Evolutionary conservation across 176 grass and related monocot genomes (phyloP), one percentile per base, ranked within the genome.

Genomic region (Lolium multiflorum): DNA sequence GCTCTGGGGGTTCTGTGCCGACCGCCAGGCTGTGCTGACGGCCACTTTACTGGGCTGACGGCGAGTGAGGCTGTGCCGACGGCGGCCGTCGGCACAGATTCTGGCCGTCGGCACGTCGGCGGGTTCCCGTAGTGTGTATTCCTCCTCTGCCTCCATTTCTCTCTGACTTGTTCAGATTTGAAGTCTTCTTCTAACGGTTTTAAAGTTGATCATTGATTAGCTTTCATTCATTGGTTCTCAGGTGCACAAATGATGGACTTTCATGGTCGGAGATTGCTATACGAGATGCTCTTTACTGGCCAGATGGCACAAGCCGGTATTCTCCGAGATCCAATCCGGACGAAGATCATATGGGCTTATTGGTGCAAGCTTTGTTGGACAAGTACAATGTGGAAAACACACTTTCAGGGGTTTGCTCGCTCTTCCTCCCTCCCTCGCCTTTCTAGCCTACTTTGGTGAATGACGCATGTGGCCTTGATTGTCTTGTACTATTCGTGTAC

Each of bases 331-430:
- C 68, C 38, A 71, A 44, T 44, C 18, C 17, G 10, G 68, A 71
- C 18, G 18, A 71, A 71, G 68, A 71, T 44, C 38, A 71, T 46
- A 46, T 71, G 68, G 68, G 38, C 9, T 9, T 71, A 44, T 12
- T 71, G 68, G 18, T 71, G 6, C 3, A 71, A 46, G 68, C 68
- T 71, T 44, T 71, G 68, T 21, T 71, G 68, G 68, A 71, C 68
- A 44, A 71, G 68, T 44, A 71, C 68, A 71, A 46, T 8, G 68
- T 44, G 68, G 68, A 44, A 38, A 71, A 71, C 5, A 71, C 4
- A 0, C 38, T 44, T 71, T 71, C 4, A 17, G 68, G 18, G 37
- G 61, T 64, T 64, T 64, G 24, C 61, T 64, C 61, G 24, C 11
- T 28, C 24, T 64, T 7, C 44, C 8, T 44, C 43, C 43, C 43